Conservation (phyloP, 2,329 filamentous ascomycete genomes). For the Didymella exigua region DNA sequence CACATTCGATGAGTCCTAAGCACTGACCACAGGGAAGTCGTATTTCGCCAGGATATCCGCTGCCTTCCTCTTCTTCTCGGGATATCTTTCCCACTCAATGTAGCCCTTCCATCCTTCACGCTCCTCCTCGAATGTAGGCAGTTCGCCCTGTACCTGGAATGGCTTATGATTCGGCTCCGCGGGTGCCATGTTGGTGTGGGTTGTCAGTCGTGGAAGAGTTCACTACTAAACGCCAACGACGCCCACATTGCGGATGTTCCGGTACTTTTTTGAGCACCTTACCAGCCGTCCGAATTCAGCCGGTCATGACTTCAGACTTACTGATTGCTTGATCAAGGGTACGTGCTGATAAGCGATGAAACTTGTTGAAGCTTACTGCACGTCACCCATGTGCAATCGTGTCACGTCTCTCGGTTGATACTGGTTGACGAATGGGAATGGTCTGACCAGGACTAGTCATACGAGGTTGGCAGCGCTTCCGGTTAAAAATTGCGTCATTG, state of each 20-base stretch:
- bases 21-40: slow-evolving; percentile 53
- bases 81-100: slow-evolving; percentile 59
- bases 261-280: slow-evolving; percentile 7
- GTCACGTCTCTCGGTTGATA: not conserved
- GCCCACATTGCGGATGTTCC: not conserved
- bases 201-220: not conserved
- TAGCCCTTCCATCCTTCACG: slow-evolving; percentile 60
- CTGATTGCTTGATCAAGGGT: not conserved
- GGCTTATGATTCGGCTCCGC: slow-evolving; percentile 39
- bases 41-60: slow-evolving; percentile 61
- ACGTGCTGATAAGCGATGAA: slow-evolving; percentile 6
- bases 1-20: not conserved
- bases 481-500: slow-evolving; percentile 5
- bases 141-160: slow-evolving; percentile 34
- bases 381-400: slow-evolving; percentile 3
- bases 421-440: slow-evolving; percentile 1
- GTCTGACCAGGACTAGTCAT: not conserved
- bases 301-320: slow-evolving; percentile 17
- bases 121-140: slow-evolving; percentile 51
- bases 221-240: not conserved
- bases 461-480: not conserved
- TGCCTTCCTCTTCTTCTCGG: slow-evolving; percentile 68
- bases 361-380: slow-evolving; percentile 6
- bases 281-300: slow-evolving; percentile 1
- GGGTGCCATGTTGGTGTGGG: slow-evolving; percentile 33